Base-by-base conservation (phyloP, 2,329 filamentous ascomycete genomes). In the Aureobasidium sp. region DNA sequence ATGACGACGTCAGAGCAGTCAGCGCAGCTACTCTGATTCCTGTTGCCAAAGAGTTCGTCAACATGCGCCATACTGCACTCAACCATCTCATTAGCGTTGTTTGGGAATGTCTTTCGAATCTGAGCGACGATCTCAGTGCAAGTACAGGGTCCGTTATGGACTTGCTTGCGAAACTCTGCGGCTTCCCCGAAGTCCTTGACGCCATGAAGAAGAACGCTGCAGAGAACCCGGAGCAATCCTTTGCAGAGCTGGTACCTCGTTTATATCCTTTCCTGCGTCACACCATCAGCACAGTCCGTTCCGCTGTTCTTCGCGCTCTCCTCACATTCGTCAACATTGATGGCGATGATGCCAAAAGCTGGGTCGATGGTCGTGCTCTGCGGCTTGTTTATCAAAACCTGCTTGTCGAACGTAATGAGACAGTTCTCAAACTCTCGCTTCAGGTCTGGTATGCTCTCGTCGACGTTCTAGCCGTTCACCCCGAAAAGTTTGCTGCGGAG, bases 101-200 rank as follows among this genome's bases (percentile, higher is more conserved):
- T 31, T 99, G 94, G 94, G 90, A 96, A 70, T 97, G 94, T 77
- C 80, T 99, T 27, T 96, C 93, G 3, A 95, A 96, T 72, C 80
- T 99, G n/a, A 92, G 93, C 66, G 94, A 99, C 72, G 94, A 99
- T 71, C 81, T 99, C 20, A 97, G 92, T 73, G 94, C 94, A 4
- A 97, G 94, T 73, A 99, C 95, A 11, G 94, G 94, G 52, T 95
- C 91, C 62, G 96, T 99, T 61, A 99, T 99, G 95, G 95, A 99
- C 73, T 83, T 99, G 44, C 82, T 99, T 20, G 94, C 95, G 15
- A 97, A 94, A 64, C 84, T 99, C 1, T 99, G 94, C 77, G 89
- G 91, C 65, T 99, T 97, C 78, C 90, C 90, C 0, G 85, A 96
- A 76, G 93, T 97, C 8, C 78, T 99, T 36, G 86, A 93, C 64